Percentiles rank a stretch among this genome's conserved stretches.
phyloP scores from a whole-genome alignment of 176 grass and related monocot species.

The Ensete glaucum region DNA sequence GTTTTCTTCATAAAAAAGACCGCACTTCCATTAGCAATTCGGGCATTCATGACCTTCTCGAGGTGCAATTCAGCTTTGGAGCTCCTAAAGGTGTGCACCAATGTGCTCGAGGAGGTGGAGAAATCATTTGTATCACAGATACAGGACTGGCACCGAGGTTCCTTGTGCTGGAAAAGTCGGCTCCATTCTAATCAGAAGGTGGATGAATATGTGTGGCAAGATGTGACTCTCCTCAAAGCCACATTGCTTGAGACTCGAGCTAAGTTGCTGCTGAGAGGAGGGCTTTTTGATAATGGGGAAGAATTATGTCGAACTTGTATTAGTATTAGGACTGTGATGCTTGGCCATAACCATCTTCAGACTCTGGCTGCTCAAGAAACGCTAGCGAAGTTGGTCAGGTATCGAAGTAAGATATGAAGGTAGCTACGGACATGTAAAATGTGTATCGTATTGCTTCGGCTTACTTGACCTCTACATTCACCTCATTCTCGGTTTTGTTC shows the following conservation, averaged over 20 bases:
- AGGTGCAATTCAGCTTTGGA: slow-evolving; percentile 84
- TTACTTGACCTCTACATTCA: neutral
- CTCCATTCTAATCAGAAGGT: slow-evolving; percentile 59
- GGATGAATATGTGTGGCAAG: slow-evolving; percentile 88
- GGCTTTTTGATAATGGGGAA: slow-evolving; percentile 72
- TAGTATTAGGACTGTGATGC: slow-evolving; percentile 94
- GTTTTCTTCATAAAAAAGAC: slow-evolving; percentile 88
- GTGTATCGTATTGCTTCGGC: too few species aligned
- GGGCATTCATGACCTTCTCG: slow-evolving; percentile 86
- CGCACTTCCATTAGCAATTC: slow-evolving; percentile 64
- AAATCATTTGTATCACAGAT: slow-evolving; percentile 73
- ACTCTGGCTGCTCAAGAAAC: slow-evolving; percentile 90
- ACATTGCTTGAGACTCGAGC: slow-evolving; percentile 72
- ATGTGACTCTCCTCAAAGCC: slow-evolving; percentile 90
- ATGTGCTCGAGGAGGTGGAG: slow-evolving; percentile 84
- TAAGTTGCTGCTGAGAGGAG: slow-evolving; percentile 73
- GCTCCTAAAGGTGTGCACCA: slow-evolving; percentile 94
- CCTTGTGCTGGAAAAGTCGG: slow-evolving; percentile 79
- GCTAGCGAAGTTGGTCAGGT: slow-evolving; percentile 85
- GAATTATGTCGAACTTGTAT: slow-evolving; percentile 93
- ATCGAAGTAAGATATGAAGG: slow-evolving; percentile 76
- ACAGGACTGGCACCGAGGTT: slow-evolving; percentile 65
- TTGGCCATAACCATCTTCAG: slow-evolving; percentile 68
- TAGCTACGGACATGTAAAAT: too few species aligned
- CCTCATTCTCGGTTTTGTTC: neutral